A percentile compares a stretch with the other conserved stretches of the same genome.
Conservation (phyloP, 495 filamentous ascomycete genomes). For the Hypomontagnella monticulosa region DNA sequence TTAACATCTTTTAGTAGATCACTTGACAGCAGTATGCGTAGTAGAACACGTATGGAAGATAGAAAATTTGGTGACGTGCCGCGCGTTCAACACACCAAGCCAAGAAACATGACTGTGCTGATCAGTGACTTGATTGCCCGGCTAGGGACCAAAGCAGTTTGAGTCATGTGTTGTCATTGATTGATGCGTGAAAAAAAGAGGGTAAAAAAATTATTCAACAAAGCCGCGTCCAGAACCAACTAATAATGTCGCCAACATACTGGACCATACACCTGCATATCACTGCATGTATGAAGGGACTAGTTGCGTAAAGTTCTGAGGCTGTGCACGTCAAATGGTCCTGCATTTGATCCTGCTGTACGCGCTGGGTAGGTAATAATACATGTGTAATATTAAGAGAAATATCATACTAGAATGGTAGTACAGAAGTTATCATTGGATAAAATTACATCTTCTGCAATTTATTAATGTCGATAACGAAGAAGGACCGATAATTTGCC, state of each 20-base stretch:
- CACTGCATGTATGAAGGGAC: conserved; percentile 22
- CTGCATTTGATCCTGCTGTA: conserved; percentile 16
- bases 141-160: conserved; percentile 15
- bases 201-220: neutral
- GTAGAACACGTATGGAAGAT: conserved; percentile 6
- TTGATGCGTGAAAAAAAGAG: neutral
- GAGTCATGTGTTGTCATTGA: neutral
- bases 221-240: conserved; percentile 10
- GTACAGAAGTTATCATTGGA: conserved; percentile 10
- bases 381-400: neutral
- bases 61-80: conserved; percentile 21
- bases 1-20: conserved; percentile 7
- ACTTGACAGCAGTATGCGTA: conserved; percentile 28
- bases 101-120: conserved; percentile 15
- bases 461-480: neutral
- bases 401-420: too few relatives aligned
- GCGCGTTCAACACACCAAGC: conserved; percentile 28
- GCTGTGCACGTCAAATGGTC: conserved; percentile 37
- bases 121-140: conserved; percentile 18
- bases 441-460: neutral
- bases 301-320: conserved; percentile 38
- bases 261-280: conserved; percentile 10
- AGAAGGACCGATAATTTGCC: conserved; percentile 17
- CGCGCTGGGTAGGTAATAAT: neutral
- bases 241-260: conserved; percentile 18